Percentiles rank a stretch among this genome's conserved stretches.
Evolutionary conservation across 2,329 filamentous ascomycete species (phyloP).

Genomic region (Aspergillus pseudoviridinutans): DNA sequence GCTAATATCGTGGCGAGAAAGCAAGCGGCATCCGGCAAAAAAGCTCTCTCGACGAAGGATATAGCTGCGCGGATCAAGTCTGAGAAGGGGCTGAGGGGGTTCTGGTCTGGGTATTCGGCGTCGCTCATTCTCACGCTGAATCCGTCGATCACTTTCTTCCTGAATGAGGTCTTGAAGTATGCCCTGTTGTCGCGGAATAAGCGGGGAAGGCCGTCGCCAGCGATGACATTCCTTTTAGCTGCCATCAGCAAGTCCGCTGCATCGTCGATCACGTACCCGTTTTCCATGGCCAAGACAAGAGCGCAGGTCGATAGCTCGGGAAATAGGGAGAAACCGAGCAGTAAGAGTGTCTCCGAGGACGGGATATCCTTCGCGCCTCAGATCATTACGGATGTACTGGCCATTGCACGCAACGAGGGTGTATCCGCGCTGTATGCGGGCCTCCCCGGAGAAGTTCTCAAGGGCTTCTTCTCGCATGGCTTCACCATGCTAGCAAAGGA

Average conservation of each 20-base stretch:
- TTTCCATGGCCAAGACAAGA: constrained; percentile 78
- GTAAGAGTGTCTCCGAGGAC: constrained; percentile 5
- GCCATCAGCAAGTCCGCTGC: constrained; percentile 76
- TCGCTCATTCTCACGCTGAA: constrained; percentile 77
- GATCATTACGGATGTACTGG: constrained; percentile 61
- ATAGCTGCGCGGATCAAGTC: constrained; percentile 61
- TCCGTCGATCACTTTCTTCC: constrained; percentile 78
- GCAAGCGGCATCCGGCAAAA: constrained; percentile 58
- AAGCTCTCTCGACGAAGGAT: constrained; percentile 43
- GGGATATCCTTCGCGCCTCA: constrained; percentile 37
- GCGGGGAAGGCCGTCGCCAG: constrained; percentile 50
- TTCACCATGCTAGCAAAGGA: constrained; percentile 86
- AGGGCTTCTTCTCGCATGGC: constrained; percentile 81
- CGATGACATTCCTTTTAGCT: constrained; percentile 62
- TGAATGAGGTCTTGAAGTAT: constrained; percentile 69
- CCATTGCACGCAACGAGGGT: constrained; percentile 61
- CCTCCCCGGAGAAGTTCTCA: constrained; percentile 69
- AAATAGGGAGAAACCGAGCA: constrained; percentile 18
- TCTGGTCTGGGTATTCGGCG: constrained; percentile 87
- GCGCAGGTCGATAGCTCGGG: constrained; percentile 54
- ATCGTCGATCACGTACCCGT: constrained; percentile 74
- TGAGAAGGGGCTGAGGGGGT: constrained; percentile 69
- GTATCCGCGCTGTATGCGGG: constrained; percentile 69
- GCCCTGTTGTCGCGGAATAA: constrained; percentile 53
- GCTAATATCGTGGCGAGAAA: constrained; percentile 78